Conservation (phyloP, 176 grass and related monocot genomes). For the Oryza glumipatula region DNA sequence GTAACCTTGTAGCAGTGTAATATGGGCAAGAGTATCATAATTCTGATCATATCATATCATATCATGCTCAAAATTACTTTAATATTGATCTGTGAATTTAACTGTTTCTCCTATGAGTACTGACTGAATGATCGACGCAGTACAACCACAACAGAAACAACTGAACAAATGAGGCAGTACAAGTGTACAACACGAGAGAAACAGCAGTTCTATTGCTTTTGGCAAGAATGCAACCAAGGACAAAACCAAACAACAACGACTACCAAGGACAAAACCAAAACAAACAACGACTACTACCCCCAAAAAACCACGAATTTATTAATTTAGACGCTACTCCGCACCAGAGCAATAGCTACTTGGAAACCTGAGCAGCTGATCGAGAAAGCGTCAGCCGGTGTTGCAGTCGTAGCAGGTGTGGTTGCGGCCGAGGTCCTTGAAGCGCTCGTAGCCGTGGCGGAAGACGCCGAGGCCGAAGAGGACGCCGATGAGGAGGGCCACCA, state of each 20-base stretch:
- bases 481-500: constrained; percentile 45
- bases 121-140: neutral
- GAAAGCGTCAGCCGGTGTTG: neutral
- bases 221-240: neutral
- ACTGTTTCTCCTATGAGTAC: neutral
- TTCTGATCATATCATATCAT: neutral
- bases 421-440: constrained; percentile 33
- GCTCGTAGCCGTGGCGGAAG: constrained; percentile 56
- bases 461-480: constrained; percentile 69
- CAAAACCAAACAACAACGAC: neutral
- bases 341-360: neutral
- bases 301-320: neutral
- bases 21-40: neutral
- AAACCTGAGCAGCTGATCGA: neutral
- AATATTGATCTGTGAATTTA: neutral
- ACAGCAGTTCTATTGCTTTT: neutral
- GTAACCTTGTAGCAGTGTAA: too few relatives aligned
- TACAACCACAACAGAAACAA: neutral
- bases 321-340: neutral
- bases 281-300: neutral
- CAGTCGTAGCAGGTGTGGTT: constrained; percentile 69
- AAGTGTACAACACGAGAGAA: neutral
- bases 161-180: neutral
- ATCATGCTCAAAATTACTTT: neutral
- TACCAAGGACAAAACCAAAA: neutral